Conservation (phyloP, 345 rosid genomes). For the Turnera subulata region DNA sequence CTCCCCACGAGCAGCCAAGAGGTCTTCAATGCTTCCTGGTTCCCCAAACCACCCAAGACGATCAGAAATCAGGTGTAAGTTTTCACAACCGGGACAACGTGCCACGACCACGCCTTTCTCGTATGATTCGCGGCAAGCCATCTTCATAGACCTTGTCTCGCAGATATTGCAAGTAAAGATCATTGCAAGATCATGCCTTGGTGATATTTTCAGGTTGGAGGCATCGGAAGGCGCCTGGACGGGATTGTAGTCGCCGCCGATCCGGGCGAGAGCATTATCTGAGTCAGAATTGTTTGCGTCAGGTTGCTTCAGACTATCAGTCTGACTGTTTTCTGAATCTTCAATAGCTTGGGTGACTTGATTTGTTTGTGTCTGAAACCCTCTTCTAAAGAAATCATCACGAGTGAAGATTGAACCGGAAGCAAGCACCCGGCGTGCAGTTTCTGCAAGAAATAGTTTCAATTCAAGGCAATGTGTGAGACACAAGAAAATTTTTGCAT, state of each 20-base stretch:
- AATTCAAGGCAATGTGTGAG: not conserved
- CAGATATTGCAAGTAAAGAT: slow-evolving; percentile 86
- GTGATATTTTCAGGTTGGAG: slow-evolving; percentile 56
- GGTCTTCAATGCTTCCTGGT: slow-evolving; percentile 77
- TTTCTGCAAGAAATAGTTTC: slow-evolving; percentile 21
- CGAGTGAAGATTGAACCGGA: slow-evolving; percentile 34
- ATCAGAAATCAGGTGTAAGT: slow-evolving; percentile 83
- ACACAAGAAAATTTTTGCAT: not conserved
- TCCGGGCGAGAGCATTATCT: slow-evolving; percentile 16
- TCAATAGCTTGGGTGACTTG: slow-evolving; percentile 20
- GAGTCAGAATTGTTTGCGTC: slow-evolving; percentile 17
- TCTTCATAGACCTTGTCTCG: slow-evolving; percentile 80
- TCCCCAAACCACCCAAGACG: slow-evolving; percentile 87
- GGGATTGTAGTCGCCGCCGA: slow-evolving; percentile 18
- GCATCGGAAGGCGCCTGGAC: slow-evolving; percentile 29
- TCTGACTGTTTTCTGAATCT: slow-evolving; percentile 17
- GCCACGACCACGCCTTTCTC: slow-evolving; percentile 90
- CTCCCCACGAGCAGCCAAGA: slow-evolving; percentile 79
- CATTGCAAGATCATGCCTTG: slow-evolving; percentile 85
- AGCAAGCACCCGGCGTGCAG: slow-evolving; percentile 24
- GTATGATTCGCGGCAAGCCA: slow-evolving; percentile 61
- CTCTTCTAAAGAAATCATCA: slow-evolving; percentile 24
- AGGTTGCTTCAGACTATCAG: slow-evolving; percentile 20
- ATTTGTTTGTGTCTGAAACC: slow-evolving; percentile 38
- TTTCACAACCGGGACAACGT: slow-evolving; percentile 74